Evolutionary conservation across 805 yeast genomes (phyloP).

Genomic region (Metschnikowia reukaufii): DNA sequence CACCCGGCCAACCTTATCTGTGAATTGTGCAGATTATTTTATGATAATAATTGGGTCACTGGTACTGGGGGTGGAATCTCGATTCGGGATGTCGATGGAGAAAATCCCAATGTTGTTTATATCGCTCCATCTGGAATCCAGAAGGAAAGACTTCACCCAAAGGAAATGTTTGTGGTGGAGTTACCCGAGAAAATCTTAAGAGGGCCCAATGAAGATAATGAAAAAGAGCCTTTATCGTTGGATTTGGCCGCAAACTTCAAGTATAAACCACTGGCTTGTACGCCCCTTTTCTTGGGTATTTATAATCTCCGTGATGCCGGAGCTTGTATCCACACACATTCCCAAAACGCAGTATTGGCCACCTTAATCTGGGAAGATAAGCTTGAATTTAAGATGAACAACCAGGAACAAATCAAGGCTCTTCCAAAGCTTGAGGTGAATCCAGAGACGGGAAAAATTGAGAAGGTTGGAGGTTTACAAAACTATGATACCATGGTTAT

Average conservation of each 20-base stretch:
- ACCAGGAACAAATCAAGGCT: conserved; percentile 92
- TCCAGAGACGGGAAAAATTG: conserved; percentile 38
- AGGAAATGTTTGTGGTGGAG: conserved; percentile 77
- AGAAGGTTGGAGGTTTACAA: conserved; percentile 65
- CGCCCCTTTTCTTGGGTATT: conserved; percentile 80
- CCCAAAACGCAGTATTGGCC: conserved; percentile 82
- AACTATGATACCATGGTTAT: conserved; percentile 74
- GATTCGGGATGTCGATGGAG: conserved; percentile 51
- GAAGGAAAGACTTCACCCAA: conserved; percentile 81
- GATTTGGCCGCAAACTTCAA: conserved; percentile 40
- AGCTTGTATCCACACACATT: conserved; percentile 94
- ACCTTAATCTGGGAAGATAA: conserved; percentile 63
- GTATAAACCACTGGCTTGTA: conserved; percentile 90
- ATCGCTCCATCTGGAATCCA: conserved; percentile 97
- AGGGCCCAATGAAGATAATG: conserved; percentile 47
- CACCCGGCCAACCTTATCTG: conserved; percentile 88
- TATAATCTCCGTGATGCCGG: conserved; percentile 71
- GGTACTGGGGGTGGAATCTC: conserved; percentile 98
- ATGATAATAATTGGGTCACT: conserved; percentile 84
- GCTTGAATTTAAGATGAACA: conserved; percentile 68
- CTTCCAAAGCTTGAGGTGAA: conserved; percentile 54
- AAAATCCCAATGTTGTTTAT: conserved; percentile 51
- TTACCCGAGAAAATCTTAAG: conserved; percentile 53
- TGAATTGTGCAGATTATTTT: conserved; percentile 74
- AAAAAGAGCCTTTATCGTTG: conserved; percentile 20